Evolutionary conservation across 2,329 filamentous ascomycete genomes (phyloP), one percentile per base, ranked within the genome.

Genomic region (Torrubiellomyces zombiae): DNA sequence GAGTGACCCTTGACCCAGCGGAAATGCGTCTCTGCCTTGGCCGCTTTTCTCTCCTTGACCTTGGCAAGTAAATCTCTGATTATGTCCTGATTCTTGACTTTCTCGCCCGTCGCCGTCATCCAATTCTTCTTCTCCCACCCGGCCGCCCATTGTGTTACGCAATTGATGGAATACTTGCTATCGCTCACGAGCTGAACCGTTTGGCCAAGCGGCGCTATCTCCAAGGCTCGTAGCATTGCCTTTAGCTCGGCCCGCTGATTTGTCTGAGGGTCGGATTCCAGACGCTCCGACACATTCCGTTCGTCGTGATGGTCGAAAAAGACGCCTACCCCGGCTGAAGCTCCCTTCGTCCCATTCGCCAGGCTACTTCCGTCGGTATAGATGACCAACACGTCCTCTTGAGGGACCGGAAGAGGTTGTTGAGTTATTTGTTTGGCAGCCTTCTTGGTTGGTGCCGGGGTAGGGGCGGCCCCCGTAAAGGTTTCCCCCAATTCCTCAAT

Each of bases 211-310:
- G 79, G 74, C 2, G 75, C 71, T 22, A 75, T 67, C 41, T 94
- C 72, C 13, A 95, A 60, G 1, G 85, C 85, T 29, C 85, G 76
- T 16, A 80, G 59, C 33, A 95, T 76, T 6, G 83, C 89, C 14
- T 79, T 85, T 30, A 98, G 60, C 54, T 98, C 89, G n/a, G 86
- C 89, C 3, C 89, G 78, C 48, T 95, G 82, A 46, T 98, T 98
- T 1, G 89, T 95, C 51, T 95, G 89, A 7, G 63, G 60, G 10
- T 63, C 58, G 25, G 82, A 82, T 25, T 61, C 52, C 3, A 94
- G 65, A 4, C 73, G 70, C 50, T 91, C 83, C 9, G 79, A 80
- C 14, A 92, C 46, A 43, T 74, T 75, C 34, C 70, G 60, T 15
- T 51, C 33, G 40, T 77, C 72, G 2, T 47, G 47, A 11, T 45